Conservation (phyloP, 78 protist species). For the Dictyostelium firmibasis region DNA sequence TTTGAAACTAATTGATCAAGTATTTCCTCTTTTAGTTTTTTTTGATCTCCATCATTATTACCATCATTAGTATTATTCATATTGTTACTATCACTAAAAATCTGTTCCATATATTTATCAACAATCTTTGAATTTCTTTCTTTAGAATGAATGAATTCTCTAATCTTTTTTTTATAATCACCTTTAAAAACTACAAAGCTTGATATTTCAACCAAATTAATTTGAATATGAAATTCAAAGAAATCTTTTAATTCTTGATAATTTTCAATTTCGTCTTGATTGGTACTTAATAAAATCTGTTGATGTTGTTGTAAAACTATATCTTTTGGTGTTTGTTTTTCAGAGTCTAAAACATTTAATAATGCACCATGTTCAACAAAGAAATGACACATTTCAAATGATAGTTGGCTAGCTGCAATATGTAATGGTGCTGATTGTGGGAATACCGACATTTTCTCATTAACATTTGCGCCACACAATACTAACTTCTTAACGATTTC, state of each 20-base stretch:
- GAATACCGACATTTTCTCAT: constrained; percentile 35
- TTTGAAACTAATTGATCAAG: neutral
- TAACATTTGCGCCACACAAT: constrained; percentile 52
- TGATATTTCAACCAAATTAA: neutral
- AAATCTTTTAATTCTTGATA: neutral
- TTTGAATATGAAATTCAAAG: neutral
- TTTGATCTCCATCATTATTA: neutral
- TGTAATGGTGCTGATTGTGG: constrained; percentile 69
- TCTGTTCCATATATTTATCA: neutral
- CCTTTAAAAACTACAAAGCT: neutral
- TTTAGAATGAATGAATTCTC: neutral
- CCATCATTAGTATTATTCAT: neutral
- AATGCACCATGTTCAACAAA: constrained; percentile 46
- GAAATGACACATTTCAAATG: constrained; percentile 51
- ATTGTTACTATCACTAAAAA: neutral
- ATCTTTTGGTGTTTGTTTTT: constrained; percentile 28
- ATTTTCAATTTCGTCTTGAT: neutral
- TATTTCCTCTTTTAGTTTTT: neutral
- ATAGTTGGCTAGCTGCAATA: neutral
- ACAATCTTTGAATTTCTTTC: neutral
- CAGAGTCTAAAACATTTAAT: constrained; percentile 19
- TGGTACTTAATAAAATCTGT: no score
- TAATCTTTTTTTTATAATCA: neutral
- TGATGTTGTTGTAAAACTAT: neutral
- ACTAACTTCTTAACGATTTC: constrained; percentile 24